phyloP scores from a whole-genome alignment of 116 monocot species.

The Phalaenopsis hybrid region DNA sequence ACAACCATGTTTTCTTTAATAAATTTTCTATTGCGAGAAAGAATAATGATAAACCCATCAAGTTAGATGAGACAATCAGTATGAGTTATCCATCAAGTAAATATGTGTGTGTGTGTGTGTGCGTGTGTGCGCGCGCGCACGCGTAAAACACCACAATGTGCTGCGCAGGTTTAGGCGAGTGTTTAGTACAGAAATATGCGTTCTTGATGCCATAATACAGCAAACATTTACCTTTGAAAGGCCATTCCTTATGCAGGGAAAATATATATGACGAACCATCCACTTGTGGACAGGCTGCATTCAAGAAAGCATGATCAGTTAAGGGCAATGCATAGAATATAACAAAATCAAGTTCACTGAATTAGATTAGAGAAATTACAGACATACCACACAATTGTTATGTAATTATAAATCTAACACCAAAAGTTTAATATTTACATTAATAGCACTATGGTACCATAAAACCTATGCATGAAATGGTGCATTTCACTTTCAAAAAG shows the following conservation, averaged over 20 bases:
- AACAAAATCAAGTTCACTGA: too few relatives aligned
- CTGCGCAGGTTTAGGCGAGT: not conserved
- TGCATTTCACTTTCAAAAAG: too few relatives aligned
- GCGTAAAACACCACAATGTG: not conserved
- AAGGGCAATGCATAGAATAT: not conserved
- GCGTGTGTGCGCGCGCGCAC: too few relatives aligned
- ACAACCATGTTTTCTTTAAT: not conserved
- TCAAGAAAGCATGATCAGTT: conserved; percentile 11
- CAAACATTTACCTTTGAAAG: conserved; percentile 65
- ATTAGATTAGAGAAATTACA: too few relatives aligned
- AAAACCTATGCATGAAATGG: too few relatives aligned
- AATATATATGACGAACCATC: conserved; percentile 97
- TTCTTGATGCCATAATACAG: not conserved
- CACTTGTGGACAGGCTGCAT: conserved; percentile 98
- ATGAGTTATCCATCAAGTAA: not conserved
- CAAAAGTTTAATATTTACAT: too few relatives aligned
- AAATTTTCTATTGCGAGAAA: not conserved
- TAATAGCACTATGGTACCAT: too few relatives aligned
- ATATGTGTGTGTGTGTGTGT: too few relatives aligned
- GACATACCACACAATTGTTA: too few relatives aligned
- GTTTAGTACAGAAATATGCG: not conserved
- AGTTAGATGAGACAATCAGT: not conserved
- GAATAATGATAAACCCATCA: not conserved
- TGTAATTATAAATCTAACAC: too few relatives aligned
- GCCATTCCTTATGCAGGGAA: conserved; percentile 89